phyloP scores from a whole-genome alignment of 257 asterid genomes.

The Salvia splendens region DNA sequence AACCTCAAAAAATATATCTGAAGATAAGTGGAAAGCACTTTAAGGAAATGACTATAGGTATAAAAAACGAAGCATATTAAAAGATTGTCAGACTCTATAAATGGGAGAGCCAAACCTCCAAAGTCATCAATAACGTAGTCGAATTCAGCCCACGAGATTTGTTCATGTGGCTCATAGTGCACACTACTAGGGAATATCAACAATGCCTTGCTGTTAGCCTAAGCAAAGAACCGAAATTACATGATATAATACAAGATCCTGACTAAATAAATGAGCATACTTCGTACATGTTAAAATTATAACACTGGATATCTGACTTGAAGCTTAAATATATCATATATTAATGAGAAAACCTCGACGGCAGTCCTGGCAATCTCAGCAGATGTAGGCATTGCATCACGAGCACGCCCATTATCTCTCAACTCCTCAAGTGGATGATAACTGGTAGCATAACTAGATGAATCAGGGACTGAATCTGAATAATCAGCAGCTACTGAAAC shows the following conservation, averaged over 20 bases:
- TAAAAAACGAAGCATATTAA: conserved; percentile 5
- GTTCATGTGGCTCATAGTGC: conserved; percentile 77
- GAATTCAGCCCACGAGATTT: conserved; percentile 73
- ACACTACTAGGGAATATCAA: conserved; percentile 61
- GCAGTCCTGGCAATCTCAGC: conserved; percentile 80
- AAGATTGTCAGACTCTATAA: not conserved
- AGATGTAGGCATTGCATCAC: conserved; percentile 57
- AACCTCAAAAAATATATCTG: conserved; percentile 78
- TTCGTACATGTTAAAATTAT: not conserved
- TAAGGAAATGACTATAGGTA: not conserved
- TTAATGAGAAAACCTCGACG: conserved; percentile 55
- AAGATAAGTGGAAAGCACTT: conserved; percentile 21
- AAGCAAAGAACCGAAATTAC: conserved; percentile 35
- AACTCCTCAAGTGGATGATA: conserved; percentile 87
- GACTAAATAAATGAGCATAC: conserved; percentile 8
- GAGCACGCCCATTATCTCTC: conserved; percentile 47
- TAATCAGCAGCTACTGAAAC: conserved; percentile 80
- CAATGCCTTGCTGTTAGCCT: conserved; percentile 64
- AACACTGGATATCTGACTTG: conserved; percentile 25
- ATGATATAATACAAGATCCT: conserved; percentile 7
- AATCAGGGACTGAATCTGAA: conserved; percentile 82
- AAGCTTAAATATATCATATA: conserved; percentile 26
- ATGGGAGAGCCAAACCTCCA: conserved; percentile 57
- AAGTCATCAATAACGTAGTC: conserved; percentile 64
- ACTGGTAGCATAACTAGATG: conserved; percentile 53